A percentile compares a stretch with the other conserved stretches of the same genome.
These are phyloP conservation scores for Eucalyptus shirleyi DNA, from an alignment of 345 rosid species.

Conservation along the genomic window DNA sequence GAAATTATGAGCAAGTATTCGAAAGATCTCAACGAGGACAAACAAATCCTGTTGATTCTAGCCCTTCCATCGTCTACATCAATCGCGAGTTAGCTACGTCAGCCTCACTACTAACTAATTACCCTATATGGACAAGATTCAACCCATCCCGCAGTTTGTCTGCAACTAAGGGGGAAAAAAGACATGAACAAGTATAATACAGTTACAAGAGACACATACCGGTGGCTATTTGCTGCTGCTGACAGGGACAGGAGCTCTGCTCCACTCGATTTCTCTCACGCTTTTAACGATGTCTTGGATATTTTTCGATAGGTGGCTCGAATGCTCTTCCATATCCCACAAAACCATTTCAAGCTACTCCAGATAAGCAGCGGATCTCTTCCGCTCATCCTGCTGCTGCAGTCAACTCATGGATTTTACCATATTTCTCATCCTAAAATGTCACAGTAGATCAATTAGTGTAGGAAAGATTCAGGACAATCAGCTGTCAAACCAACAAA, in stretches of 20 bases:
- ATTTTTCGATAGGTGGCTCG: no score
- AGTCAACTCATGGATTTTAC: no score
- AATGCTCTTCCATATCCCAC: no score
- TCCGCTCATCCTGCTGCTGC: no score
- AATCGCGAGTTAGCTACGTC: not conserved
- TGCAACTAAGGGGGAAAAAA: no score
- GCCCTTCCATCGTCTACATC: not conserved
- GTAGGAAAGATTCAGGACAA: not conserved
- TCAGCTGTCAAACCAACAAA: not conserved
- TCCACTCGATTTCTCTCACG: not conserved
- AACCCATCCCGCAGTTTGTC: not conserved
- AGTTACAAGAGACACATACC: not conserved
- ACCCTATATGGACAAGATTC: not conserved
- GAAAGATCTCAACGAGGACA: not conserved
- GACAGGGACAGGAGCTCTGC: not conserved
- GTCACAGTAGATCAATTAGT: not conserved
- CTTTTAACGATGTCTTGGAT: no score
- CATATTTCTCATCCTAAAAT: conserved; percentile 34
- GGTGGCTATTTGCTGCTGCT: not conserved
- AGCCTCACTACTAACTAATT: not conserved
- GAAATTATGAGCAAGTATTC: not conserved
- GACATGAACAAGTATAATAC: no score
- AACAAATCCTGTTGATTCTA: not conserved
- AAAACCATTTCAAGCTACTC: no score
- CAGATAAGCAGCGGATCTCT: no score